Evolutionary conservation across 176 grass and related monocot species (phyloP), one percentile per base, ranked within the genome.

Genomic region (Musa itinerans): DNA sequence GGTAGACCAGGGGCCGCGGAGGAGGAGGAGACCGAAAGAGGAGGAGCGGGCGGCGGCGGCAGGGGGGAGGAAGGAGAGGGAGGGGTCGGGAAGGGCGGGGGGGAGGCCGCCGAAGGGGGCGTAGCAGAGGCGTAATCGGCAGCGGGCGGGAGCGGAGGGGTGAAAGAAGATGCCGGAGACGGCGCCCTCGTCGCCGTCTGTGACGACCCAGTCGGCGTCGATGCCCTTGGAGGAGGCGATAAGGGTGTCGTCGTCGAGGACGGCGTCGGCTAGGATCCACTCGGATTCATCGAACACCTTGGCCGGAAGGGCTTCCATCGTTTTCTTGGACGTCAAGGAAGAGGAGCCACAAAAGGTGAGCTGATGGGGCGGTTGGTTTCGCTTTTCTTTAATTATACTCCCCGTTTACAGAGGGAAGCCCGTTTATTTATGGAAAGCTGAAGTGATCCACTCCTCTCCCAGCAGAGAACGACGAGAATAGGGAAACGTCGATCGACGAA

Each of bases 61-160:
- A 13, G 78, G 78, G 22, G 78, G 78, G 57, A 80, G 69, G 69
- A 80, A 80, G 57, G 69, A 80, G n/a, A 80, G 69, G 9, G 78
- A 63, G 13, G 78, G 78, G 3, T 80, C 78, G 48, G 78, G 57
- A 8, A 73, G 69, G 17, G 11, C 15, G 12, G 14, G 43, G 43
- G n/a, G 9, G 1, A 57, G 48, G 55, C 57, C 48, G 48, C 78
- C 78, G 69, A 80, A 80, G 13, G 69, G 11, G 3, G 78, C 78
- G 57, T 72, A 80, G 49, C 69, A 52, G 22, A 70, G 69, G 43
- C 43, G n/a, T 20, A 19, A 21, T 20, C 48, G 56, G 15, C 69
- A 10, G 2, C 68, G 20, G 9, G 50, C 24, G 13, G 68, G 54
- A 56, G 48, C 15, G 56, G 55, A 63, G 3, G 19, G 69, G 13